Conservation (phyloP, 106 monocot species). For the Dioscorea zingiberensis region DNA sequence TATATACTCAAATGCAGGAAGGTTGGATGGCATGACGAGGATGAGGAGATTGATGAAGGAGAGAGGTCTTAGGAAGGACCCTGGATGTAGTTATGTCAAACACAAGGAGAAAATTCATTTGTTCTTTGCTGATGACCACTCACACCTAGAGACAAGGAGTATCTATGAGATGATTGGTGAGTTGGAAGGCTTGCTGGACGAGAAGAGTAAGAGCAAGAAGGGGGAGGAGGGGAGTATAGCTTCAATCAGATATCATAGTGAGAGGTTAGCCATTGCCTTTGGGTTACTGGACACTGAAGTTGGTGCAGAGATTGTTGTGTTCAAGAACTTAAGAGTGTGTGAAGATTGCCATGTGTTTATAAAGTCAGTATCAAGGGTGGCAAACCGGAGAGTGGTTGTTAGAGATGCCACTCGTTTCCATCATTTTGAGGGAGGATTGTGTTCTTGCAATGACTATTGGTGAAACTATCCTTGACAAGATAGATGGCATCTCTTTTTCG, state of each 20-base stretch:
- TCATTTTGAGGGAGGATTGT: constrained; percentile 51
- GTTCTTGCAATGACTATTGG: constrained; percentile 86
- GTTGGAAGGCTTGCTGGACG: constrained; percentile 33
- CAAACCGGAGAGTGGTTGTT: constrained; percentile 37
- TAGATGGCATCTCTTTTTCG: too few relatives aligned
- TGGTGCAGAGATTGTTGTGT: constrained; percentile 55
- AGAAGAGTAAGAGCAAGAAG: neutral
- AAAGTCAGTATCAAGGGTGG: constrained; percentile 31
- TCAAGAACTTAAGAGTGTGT: constrained; percentile 83
- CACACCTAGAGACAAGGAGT: constrained; percentile 40
- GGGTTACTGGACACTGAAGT: constrained; percentile 56
- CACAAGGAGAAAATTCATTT: constrained; percentile 47
- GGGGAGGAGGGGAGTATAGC: neutral
- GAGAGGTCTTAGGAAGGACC: constrained; percentile 65
- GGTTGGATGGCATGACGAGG: constrained; percentile 36
- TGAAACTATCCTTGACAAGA: constrained; percentile 12
- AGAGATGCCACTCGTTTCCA: constrained; percentile 85
- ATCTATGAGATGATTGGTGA: constrained; percentile 37
- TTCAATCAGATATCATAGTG: constrained; percentile 49
- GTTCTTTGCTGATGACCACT: constrained; percentile 80
- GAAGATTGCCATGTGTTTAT: constrained; percentile 67
- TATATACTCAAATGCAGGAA: constrained; percentile 49
- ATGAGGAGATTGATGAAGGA: constrained; percentile 50
- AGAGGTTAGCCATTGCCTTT: constrained; percentile 76
- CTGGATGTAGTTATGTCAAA: constrained; percentile 70